These are phyloP conservation scores for Diaporthe ilicicola DNA, from an alignment of 2,329 filamentous ascomycete genomes.

Conservation along the genomic window DNA sequence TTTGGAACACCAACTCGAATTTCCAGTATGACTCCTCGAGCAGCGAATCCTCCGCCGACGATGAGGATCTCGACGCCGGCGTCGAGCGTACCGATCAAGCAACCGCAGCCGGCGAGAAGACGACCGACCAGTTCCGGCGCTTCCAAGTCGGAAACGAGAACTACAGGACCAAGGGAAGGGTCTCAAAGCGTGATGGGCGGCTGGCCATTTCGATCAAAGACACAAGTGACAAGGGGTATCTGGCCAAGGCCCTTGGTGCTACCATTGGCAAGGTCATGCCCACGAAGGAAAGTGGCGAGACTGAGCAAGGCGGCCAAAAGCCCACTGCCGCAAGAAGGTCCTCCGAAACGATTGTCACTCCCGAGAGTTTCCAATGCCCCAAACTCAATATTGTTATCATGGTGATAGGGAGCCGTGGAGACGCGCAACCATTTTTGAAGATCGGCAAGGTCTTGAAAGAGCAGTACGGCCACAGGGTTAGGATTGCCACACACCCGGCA, in stretches of 20 bases:
- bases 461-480: slow-evolving; percentile 76
- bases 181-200: slow-evolving; percentile 74
- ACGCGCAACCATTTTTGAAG: slow-evolving; percentile 82
- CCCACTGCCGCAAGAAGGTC: slow-evolving; percentile 34
- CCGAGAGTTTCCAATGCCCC: slow-evolving; percentile 48
- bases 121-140: slow-evolving; percentile 51
- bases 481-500: slow-evolving; percentile 80
- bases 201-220: slow-evolving; percentile 78
- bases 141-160: slow-evolving; percentile 72
- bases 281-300: slow-evolving; percentile 42
- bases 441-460: slow-evolving; percentile 78
- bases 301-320: slow-evolving; percentile 31
- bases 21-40: slow-evolving; percentile 35
- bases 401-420: slow-evolving; percentile 82
- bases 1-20: slow-evolving; percentile 35
- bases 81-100: slow-evolving; percentile 24
- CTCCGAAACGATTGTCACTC: slow-evolving; percentile 39
- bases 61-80: slow-evolving; percentile 33
- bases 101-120: background rate
- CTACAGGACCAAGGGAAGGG: slow-evolving; percentile 70
- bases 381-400: slow-evolving; percentile 82
- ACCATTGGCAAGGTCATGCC: slow-evolving; percentile 66
- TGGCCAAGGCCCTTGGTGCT: slow-evolving; percentile 76
- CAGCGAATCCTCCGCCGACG: slow-evolving; percentile 39
- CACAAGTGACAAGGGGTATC: slow-evolving; percentile 72